These are phyloP conservation scores for Termitomyces sp. DNA, from an alignment of 768 basidiomycete genomes.

Conservation along the genomic window DNA sequence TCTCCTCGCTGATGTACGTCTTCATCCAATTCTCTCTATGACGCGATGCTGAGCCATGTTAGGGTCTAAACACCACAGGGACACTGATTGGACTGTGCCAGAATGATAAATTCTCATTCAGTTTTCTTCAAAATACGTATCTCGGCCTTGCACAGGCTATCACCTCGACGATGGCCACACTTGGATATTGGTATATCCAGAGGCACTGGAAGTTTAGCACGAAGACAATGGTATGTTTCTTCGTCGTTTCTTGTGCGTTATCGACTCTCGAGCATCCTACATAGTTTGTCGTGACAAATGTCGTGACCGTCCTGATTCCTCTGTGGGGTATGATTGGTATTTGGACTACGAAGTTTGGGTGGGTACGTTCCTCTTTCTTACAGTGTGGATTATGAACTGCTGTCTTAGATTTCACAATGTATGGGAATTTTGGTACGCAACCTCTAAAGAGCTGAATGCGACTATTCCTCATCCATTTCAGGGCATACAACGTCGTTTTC, in stretches of 20 bases:
- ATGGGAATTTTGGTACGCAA: slow-evolving; percentile 80
- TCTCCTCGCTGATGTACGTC: slow-evolving; percentile 68
- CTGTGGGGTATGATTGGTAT: slow-evolving; percentile 86
- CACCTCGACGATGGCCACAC: slow-evolving; percentile 65
- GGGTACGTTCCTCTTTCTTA: slow-evolving; percentile 14
- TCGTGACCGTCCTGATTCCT: slow-evolving; percentile 72
- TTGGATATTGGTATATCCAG: slow-evolving; percentile 84
- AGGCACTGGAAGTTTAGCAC: slow-evolving; percentile 72
- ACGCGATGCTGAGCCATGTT: background rate
- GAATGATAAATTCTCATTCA: slow-evolving; percentile 76
- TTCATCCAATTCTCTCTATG: background rate
- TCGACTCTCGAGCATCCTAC: background rate
- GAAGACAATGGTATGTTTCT: slow-evolving; percentile 65
- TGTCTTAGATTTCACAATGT: slow-evolving; percentile 59
- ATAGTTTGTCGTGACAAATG: slow-evolving; percentile 73
- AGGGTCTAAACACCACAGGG: slow-evolving; percentile 80
- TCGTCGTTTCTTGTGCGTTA: background rate
- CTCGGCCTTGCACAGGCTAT: slow-evolving; percentile 72
- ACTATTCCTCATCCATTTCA: slow-evolving; percentile 15
- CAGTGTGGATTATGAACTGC: background rate
- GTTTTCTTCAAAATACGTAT: slow-evolving; percentile 78
- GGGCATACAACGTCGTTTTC: slow-evolving; percentile 77
- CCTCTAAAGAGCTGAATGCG: background rate
- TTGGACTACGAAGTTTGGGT: slow-evolving; percentile 76
- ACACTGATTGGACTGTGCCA: slow-evolving; percentile 74